These are phyloP conservation scores for Sporothrix luriei DNA, from an alignment of 2,329 filamentous ascomycete genomes.

Conservation along the genomic window DNA sequence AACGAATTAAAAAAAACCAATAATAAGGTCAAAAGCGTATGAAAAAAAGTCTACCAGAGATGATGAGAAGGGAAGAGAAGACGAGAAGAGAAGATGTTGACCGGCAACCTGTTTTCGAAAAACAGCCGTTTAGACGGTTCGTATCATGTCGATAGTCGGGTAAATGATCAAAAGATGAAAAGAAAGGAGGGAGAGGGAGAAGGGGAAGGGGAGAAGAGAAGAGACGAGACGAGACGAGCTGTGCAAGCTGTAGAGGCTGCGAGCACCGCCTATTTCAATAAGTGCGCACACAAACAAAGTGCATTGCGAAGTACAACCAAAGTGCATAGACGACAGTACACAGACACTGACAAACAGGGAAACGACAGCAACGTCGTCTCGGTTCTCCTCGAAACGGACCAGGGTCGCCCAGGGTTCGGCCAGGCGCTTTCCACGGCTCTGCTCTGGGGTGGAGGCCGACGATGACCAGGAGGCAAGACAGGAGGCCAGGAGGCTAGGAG, in stretches of 20 bases:
- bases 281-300: background rate
- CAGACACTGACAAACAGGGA: background rate
- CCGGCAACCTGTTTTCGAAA: constrained; percentile 30
- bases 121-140: constrained; percentile 21
- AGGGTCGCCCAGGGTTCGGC: background rate
- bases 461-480: background rate
- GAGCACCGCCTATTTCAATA: constrained; percentile 25
- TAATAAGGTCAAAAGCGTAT: background rate
- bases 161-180: constrained; percentile 6
- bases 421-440: constrained; percentile 8
- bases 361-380: background rate
- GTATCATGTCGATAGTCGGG: constrained; percentile 22
- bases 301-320: constrained; percentile 6
- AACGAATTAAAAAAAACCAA: background rate
- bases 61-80: constrained; percentile 8
- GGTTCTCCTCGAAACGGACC: constrained; percentile 14
- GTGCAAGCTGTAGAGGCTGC: background rate
- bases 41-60: constrained; percentile 22
- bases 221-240: constrained; percentile 20
- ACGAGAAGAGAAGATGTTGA: constrained; percentile 25
- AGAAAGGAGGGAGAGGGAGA: constrained; percentile 4
- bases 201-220: constrained; percentile 4
- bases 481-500: background rate
- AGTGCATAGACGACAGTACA: constrained; percentile 6
- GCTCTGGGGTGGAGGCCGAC: background rate